phyloP scores from a whole-genome alignment of 768 basidiomycete species.

The Guyanaporus albipodus region DNA sequence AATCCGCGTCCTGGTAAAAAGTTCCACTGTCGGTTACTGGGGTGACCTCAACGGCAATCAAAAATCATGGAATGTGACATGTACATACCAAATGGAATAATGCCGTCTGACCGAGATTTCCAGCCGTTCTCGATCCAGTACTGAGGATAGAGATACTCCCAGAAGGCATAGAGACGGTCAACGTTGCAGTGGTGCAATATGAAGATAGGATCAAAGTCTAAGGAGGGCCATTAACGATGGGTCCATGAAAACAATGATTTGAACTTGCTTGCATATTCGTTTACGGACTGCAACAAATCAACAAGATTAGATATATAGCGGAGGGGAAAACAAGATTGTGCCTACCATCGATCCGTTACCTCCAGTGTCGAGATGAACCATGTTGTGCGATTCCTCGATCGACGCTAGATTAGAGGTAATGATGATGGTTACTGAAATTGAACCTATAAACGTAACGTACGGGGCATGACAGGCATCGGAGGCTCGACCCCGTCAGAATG shows the following conservation, averaged over 20 bases:
- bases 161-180: slow-evolving; percentile 17
- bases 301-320: not conserved
- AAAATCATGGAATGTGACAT: not conserved
- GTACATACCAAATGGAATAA: slow-evolving; percentile 6
- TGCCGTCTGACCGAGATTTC: slow-evolving; percentile 3
- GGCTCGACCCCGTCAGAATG: not conserved
- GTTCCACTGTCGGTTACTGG: not conserved
- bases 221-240: not conserved
- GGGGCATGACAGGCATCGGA: not conserved
- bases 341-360: slow-evolving; percentile 19
- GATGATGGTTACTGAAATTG: not conserved
- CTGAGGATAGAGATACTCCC: slow-evolving; percentile 16
- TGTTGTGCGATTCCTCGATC: slow-evolving; percentile 19
- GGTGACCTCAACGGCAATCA: not conserved
- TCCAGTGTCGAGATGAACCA: slow-evolving; percentile 14
- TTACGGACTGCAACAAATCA: slow-evolving; percentile 2
- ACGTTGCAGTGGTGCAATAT: slow-evolving; percentile 16
- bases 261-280: slow-evolving; percentile 15
- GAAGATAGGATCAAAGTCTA: slow-evolving; percentile 18
- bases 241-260: not conserved
- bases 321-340: not conserved
- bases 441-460: not conserved
- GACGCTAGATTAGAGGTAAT: slow-evolving; percentile 9
- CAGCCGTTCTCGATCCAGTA: slow-evolving; percentile 16
- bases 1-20: not conserved